These are phyloP conservation scores for Phaeodactylum tricornutum DNA, from an alignment of 108 stramenopile genomes.

Conservation along the genomic window DNA sequence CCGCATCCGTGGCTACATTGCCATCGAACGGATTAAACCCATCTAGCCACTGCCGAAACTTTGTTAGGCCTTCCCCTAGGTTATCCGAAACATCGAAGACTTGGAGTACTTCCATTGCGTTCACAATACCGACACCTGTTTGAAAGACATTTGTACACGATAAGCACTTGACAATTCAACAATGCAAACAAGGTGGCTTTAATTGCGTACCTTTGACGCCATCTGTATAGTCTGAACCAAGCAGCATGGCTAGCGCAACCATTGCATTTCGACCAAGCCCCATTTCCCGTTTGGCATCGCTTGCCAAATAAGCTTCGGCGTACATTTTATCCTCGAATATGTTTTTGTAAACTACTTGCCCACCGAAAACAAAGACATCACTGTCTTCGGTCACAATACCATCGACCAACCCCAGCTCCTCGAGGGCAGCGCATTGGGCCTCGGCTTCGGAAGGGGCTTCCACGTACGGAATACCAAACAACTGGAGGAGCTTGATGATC, in stretches of 20 bases:
- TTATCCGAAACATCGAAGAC: conserved; percentile 61
- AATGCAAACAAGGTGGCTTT: too few species aligned
- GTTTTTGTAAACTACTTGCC: conserved; percentile 78
- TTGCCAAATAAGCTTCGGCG: conserved; percentile 87
- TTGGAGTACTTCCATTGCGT: conserved; percentile 93
- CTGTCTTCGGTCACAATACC: conserved; percentile 98
- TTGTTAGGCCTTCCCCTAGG: conserved; percentile 44
- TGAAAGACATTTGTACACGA: too few species aligned
- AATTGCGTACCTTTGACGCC: too few species aligned
- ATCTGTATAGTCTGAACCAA: conserved; percentile 97
- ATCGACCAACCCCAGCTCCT: conserved; percentile 85
- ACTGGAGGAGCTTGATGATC: conserved; percentile 69
- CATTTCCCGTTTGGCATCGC: conserved; percentile 80
- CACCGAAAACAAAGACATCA: conserved; percentile 97
- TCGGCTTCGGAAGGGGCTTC: conserved; percentile 98
- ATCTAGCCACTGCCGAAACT: conserved; percentile 83
- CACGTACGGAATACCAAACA: conserved; percentile 94
- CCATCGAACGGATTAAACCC: conserved; percentile 44
- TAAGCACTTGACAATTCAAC: too few species aligned
- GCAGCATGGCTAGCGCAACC: conserved; percentile 87
- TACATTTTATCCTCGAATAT: conserved; percentile 94
- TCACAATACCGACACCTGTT: conserved; percentile 95
- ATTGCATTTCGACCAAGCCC: conserved; percentile 72
- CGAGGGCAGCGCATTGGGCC: conserved; percentile 88
- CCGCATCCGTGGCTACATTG: conserved; percentile 3